Conservation (phyloP, 2,329 filamentous ascomycete species). For the Aureobasidium leucospermi region DNA sequence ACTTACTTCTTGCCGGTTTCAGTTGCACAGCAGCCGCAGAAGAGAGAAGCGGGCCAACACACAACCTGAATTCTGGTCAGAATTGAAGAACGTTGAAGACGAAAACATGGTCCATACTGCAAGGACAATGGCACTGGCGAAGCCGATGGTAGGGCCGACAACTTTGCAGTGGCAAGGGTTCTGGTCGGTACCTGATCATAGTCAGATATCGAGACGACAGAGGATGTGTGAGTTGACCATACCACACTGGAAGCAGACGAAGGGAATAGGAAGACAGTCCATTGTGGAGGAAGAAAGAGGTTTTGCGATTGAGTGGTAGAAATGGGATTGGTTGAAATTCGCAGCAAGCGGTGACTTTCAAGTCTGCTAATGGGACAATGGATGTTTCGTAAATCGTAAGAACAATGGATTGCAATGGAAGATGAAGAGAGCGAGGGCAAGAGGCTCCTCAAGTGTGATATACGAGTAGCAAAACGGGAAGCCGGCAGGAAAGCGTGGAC, state of each 20-base stretch:
- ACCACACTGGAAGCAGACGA: constrained; percentile 31
- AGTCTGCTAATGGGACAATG: background rate
- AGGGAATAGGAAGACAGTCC: constrained; percentile 25
- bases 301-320: background rate
- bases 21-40: constrained; percentile 32
- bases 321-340: background rate
- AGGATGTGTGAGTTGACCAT: constrained; percentile 17
- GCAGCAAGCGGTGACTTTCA: background rate
- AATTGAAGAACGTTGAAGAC: background rate
- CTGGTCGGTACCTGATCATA: constrained; percentile 21
- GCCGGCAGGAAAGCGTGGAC: background rate
- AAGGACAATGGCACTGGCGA: constrained; percentile 26
- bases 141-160: constrained; percentile 32
- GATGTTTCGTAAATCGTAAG: background rate
- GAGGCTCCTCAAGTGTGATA: background rate
- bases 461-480: background rate
- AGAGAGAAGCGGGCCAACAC: constrained; percentile 31
- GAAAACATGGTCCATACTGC: constrained; percentile 18
- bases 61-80: constrained; percentile 20
- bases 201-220: background rate
- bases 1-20: constrained; percentile 28
- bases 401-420: background rate
- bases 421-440: background rate
- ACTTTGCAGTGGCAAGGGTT: constrained; percentile 33
- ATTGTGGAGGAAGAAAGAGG: background rate